phyloP scores from a whole-genome alignment of 208 protist genomes.

The Crithidia acanthocephali region DNA sequence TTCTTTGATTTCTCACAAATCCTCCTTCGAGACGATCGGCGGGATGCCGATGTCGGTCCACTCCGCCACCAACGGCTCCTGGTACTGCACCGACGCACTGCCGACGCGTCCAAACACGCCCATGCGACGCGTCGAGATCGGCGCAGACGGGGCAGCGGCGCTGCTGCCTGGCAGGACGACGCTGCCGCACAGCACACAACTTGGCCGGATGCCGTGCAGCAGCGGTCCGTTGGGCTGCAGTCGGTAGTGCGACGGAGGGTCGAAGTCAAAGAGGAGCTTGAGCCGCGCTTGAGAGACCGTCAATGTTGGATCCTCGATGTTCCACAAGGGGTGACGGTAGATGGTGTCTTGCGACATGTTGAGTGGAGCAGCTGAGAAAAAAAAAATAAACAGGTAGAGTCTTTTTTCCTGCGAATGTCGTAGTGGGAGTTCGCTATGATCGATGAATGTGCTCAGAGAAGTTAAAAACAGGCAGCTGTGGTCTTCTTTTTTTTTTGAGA shows the following conservation, averaged over 20 bases:
- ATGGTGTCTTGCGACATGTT: conserved; percentile 67
- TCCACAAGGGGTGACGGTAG: conserved; percentile 71
- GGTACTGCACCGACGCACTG: conserved; percentile 29
- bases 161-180: conserved; percentile 24
- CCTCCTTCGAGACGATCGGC: conserved; percentile 23
- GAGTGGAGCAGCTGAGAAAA: background rate
- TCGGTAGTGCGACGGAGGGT: conserved; percentile 59
- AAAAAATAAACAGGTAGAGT: background rate
- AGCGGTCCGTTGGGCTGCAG: conserved; percentile 59
- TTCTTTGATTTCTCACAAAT: background rate
- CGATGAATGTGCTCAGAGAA: too few relatives aligned
- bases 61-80: conserved; percentile 48
- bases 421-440: too few relatives aligned
- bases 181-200: conserved; percentile 29
- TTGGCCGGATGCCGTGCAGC: conserved; percentile 53
- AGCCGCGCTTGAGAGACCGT: conserved; percentile 54
- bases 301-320: conserved; percentile 72
- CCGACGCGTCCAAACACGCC: conserved; percentile 19
- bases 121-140: conserved; percentile 22
- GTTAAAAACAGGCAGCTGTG: too few relatives aligned
- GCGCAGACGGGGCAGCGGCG: conserved; percentile 17
- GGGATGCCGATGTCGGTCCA: conserved; percentile 48
- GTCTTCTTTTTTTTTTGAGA: too few relatives aligned
- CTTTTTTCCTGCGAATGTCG: too few relatives aligned
- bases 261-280: conserved; percentile 80